These are phyloP conservation scores for Xerocomus spinulosus DNA, from an alignment of 768 basidiomycete species.

Conservation along the genomic window DNA sequence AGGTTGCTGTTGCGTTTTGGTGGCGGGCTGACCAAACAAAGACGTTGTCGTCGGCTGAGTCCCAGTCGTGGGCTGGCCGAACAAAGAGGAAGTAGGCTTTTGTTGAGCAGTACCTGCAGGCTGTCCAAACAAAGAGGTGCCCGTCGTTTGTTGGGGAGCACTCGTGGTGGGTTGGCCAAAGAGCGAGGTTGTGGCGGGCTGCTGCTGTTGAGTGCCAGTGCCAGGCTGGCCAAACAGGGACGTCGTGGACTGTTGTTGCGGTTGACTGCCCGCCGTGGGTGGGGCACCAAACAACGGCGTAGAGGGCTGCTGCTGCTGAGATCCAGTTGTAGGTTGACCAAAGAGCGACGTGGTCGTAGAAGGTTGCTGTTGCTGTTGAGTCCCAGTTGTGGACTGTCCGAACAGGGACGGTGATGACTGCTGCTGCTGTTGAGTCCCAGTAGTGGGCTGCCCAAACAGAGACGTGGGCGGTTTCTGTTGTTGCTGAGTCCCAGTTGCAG, in stretches of 20 bases:
- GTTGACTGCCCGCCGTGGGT: conserved; percentile 6
- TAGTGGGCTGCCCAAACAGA: conserved; percentile 33
- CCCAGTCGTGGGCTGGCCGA: conserved; percentile 24
- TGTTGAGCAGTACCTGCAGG: conserved; percentile 19
- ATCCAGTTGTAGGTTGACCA: conserved; percentile 28
- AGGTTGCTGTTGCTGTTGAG: conserved; percentile 25
- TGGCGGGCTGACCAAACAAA: conserved; percentile 29
- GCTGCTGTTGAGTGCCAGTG: conserved; percentile 32
- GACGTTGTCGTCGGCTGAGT: conserved; percentile 13
- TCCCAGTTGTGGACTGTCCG: conserved; percentile 21
- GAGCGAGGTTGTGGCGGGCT: conserved; percentile 25
- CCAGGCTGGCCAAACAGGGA: conserved; percentile 29
- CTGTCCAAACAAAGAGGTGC: conserved; percentile 38
- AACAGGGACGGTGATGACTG: conserved; percentile 26
- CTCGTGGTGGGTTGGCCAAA: conserved; percentile 24
- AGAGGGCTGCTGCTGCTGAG: conserved; percentile 19
- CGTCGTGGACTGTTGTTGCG: conserved; percentile 16
- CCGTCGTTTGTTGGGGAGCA: conserved; percentile 27
- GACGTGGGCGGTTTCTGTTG: conserved; percentile 26
- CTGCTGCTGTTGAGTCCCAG: conserved; percentile 32
- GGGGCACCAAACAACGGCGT: conserved; percentile 27
- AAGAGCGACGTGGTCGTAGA: conserved; percentile 28
- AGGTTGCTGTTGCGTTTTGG: conserved; percentile 33
- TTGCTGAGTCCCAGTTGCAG: conserved; percentile 22
- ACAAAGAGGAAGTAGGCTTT: conserved; percentile 26